A percentile compares a stretch with the other conserved stretches of the same genome.
phyloP scores from a whole-genome alignment of 257 asterid species.

The Oldenlandia corymbosa region DNA sequence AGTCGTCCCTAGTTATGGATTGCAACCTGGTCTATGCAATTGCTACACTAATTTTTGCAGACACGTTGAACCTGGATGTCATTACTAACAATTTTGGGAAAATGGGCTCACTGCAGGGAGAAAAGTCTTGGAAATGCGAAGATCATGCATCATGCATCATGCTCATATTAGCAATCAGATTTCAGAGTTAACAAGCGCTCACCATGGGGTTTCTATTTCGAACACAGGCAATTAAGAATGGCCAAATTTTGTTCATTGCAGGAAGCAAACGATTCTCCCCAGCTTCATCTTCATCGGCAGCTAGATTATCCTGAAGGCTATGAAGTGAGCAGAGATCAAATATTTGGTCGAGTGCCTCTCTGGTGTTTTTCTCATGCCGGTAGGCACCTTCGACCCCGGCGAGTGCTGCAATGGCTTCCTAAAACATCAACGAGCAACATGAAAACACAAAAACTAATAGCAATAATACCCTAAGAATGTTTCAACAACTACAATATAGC shows the following conservation, averaged over 20 bases:
- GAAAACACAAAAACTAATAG: neutral
- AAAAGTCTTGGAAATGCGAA: neutral
- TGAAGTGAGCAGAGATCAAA: slow-evolving; percentile 41
- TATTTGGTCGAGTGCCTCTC: slow-evolving; percentile 53
- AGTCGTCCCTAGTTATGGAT: neutral
- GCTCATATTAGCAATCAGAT: slow-evolving; percentile 6
- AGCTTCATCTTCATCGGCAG: slow-evolving; percentile 67
- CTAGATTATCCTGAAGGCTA: slow-evolving; percentile 59
- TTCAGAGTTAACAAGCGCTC: slow-evolving; percentile 20
- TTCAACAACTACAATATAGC: neutral
- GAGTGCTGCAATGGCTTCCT: slow-evolving; percentile 68
- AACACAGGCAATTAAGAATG: slow-evolving; percentile 73
- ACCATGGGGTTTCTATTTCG: slow-evolving; percentile 75
- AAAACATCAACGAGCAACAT: slow-evolving; percentile 10
- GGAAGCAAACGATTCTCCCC: slow-evolving; percentile 84
- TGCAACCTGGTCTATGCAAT: neutral
- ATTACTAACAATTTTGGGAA: neutral
- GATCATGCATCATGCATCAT: neutral
- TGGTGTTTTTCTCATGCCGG: slow-evolving; percentile 64
- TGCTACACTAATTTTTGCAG: neutral
- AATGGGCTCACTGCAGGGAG: too few relatives aligned
- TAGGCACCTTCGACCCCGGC: slow-evolving; percentile 84
- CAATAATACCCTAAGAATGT: neutral
- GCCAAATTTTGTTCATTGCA: slow-evolving; percentile 96
- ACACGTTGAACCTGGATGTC: neutral